Evolutionary conservation across 495 filamentous ascomycete genomes (phyloP), one percentile per base, ranked within the genome.

Genomic region (Talaromyces wortmannii): DNA sequence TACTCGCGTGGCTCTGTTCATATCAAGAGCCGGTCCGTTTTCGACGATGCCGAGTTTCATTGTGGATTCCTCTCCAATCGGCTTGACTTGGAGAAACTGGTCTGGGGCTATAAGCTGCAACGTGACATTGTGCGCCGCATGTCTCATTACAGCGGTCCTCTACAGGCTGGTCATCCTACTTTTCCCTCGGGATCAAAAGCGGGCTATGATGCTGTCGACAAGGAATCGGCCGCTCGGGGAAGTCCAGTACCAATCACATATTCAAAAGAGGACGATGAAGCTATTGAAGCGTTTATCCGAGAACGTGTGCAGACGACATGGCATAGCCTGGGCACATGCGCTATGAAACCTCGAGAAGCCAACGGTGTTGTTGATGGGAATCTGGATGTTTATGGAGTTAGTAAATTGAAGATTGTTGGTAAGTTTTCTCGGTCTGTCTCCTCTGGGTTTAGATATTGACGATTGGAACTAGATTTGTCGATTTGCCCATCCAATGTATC

Each of bases 81-180:
- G 12, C 51, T 57, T 12, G 67, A 69, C 47, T 10, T 69, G 7
- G 53, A 54, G 10, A 53, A 63, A 18, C 58, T 62, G 29, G 42
- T 64, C 11, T 69, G 63, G 63, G 62, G 63, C 10, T 83, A 84
- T 65, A 84, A 84, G 61, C 68, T 72, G 55, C 60, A 63, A 8
- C 73, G 81, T 6, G 83, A 86, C 53, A 76, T 86, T 57, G 64
- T 73, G 30, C 73, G 84, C 0, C 76, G 82, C 0, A 77, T 79
- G 55, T 56, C 63, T 6, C 66, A 72, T 53, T 84, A 77, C 58
- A 68, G 73, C 6, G 83, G 83, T 31, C 82, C 85, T 59, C 32
- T 79, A 13, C 58, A 67, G 13, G 32, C 48, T 7, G 59, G 64
- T 5, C 83, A 85, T 50, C 84, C 83, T 3, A 61, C 56, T 2